These are phyloP conservation scores for Pyricularia grisea DNA, from an alignment of 2,329 filamentous ascomycete genomes.

Conservation along the genomic window DNA sequence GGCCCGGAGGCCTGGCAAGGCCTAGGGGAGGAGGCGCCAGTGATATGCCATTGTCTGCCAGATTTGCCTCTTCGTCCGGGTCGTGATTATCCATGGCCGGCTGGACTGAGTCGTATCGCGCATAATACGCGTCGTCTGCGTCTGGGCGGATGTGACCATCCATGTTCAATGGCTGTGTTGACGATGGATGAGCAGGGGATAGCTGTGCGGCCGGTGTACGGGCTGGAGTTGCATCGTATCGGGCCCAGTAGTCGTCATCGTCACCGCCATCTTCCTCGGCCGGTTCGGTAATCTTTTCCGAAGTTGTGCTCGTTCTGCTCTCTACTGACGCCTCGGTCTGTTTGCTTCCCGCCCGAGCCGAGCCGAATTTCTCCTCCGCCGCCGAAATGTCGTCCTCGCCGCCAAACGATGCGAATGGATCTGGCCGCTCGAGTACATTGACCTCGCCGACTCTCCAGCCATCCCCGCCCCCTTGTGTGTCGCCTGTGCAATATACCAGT, in stretches of 20 bases:
- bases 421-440: conserved; percentile 44
- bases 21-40: conserved; percentile 22
- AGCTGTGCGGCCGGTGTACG: conserved; percentile 52
- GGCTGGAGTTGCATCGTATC: conserved; percentile 63
- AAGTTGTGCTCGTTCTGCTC: neutral
- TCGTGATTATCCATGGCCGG: conserved; percentile 74
- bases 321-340: neutral
- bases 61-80: conserved; percentile 54
- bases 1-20: conserved; percentile 14
- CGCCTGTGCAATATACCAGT: conserved; percentile 60
- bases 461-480: conserved; percentile 49
- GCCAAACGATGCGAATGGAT: conserved; percentile 44
- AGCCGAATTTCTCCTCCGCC: conserved; percentile 48
- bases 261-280: conserved; percentile 44
- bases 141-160: conserved; percentile 20
- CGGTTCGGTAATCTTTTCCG: conserved; percentile 11
- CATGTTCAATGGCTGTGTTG: neutral
- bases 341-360: neutral
- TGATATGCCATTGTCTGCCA: conserved; percentile 21
- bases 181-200: conserved; percentile 47
- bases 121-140: conserved; percentile 64
- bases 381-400: conserved; percentile 42
- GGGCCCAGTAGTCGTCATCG: conserved; percentile 72
- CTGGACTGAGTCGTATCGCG: conserved; percentile 69
- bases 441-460: conserved; percentile 70